Base-by-base conservation (phyloP, 1,284 basidiomycete genomes). In the Vanrija sp. region DNA sequence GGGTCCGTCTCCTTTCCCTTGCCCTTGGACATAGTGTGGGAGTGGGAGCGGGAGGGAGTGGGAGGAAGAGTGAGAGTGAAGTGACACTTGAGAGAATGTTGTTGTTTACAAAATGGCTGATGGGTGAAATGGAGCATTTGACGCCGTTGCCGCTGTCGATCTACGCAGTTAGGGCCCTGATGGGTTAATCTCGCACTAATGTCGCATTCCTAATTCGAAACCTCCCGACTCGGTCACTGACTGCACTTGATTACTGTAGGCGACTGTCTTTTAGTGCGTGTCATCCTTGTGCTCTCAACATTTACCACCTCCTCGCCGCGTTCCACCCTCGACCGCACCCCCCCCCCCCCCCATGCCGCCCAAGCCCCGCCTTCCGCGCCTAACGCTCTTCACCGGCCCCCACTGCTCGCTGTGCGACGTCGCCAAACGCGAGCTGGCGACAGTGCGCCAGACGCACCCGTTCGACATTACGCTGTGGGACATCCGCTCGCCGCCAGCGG, bases 331-430 rank as follows among this genome's bases (percentile, higher is more conserved):
- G 29, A 5, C 38, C 7, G 34, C 43, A 23, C 3, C 21, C 18
- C 44, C 5, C 46, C 43, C 34, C 48, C 40, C 38, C 28, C 25
- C 21, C 46, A 74, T 75, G 73, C 66, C 73, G 18, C 68, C 68
- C 49, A 60, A 64, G 21, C n/a, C 61, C 7, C 61, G 55, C 12
- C 52, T 74, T 5, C 73, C 73, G 6, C 64, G 64, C 18, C 61
- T 77, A 44, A 75, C 74, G 15, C 69, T 77, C 25, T 77, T 63
- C 55, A 77, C 75, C 21, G 75, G 75, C 15, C 73, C 72, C 45
- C 74, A 77, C 54, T 77, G 75, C 50, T 70, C 68, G 18, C 58
- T 77, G 16, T 77, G 75, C 59, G 75, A 77, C 63, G 66, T 74
- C 21, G 72, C 72, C 25, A 76, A 76, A 44, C 54, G 62, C 19